Conservation (phyloP, 495 filamentous ascomycete species). For the Trichoderma reesei region DNA sequence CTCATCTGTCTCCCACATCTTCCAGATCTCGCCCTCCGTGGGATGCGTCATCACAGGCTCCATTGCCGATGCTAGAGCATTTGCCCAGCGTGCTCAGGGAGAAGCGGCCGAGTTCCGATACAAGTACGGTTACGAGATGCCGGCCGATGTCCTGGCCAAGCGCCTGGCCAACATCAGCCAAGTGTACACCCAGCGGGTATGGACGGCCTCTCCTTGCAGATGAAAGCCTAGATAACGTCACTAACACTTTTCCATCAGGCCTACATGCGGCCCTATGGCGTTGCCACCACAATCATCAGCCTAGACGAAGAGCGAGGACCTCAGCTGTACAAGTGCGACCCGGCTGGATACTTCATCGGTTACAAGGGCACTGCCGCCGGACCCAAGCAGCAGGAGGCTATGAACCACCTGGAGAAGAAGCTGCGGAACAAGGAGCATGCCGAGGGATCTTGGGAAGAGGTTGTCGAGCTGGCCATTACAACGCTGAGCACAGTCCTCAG, state of each 20-base stretch:
- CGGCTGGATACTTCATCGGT: constrained; percentile 92
- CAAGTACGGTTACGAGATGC: constrained; percentile 99
- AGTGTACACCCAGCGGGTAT: constrained; percentile 93
- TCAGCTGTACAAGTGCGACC: constrained; percentile 98
- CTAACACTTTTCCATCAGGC: constrained; percentile 45
- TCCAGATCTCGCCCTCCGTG: constrained; percentile 89
- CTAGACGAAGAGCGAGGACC: constrained; percentile 86
- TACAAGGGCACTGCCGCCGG: constrained; percentile 97
- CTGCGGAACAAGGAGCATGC: constrained; percentile 98
- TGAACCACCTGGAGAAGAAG: constrained; percentile 98
- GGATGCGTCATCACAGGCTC: constrained; percentile 98
- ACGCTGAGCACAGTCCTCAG: constrained; percentile 91
- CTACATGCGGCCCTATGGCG: constrained; percentile 95
- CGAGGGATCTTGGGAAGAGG: constrained; percentile 90
- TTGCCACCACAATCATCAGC: constrained; percentile 88
- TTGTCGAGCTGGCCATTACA: constrained; percentile 91
- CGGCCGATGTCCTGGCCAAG: constrained; percentile 92
- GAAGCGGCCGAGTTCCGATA: constrained; percentile 97
- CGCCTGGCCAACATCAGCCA: constrained; percentile 97
- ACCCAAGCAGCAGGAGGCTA: constrained; percentile 95
- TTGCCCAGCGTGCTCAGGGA: constrained; percentile 79
- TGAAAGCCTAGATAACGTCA: constrained; percentile 11
- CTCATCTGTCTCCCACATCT: constrained; percentile 92
- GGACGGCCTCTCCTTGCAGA: constrained; percentile 19
- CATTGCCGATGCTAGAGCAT: constrained; percentile 92